Evolutionary conservation across 1,284 basidiomycete species (phyloP).

Genomic region (Gomphus bonarii): DNA sequence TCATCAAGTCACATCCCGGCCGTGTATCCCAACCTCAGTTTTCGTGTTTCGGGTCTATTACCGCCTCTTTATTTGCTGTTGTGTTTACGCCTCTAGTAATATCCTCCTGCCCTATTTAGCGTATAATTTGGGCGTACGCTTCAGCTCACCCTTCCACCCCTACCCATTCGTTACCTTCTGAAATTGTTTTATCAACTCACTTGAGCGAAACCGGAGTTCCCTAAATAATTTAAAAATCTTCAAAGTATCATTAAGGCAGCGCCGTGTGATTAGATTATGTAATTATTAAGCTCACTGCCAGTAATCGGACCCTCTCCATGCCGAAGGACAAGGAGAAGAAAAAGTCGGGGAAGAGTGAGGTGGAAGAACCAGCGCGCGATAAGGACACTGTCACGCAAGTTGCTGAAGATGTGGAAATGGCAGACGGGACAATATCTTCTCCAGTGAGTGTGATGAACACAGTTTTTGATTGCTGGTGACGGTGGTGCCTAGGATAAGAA

Average conservation of each 20-base stretch:
- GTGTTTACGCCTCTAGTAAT: constrained; percentile 9
- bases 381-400: constrained; percentile 19
- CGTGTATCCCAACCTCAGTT: constrained; percentile 11
- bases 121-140: background rate
- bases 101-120: background rate
- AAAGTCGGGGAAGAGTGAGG: constrained; percentile 28
- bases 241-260: too few relatives aligned
- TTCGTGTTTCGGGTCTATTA: background rate
- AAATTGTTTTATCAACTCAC: background rate
- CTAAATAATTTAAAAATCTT: too few relatives aligned
- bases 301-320: constrained; percentile 27
- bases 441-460: constrained; percentile 27
- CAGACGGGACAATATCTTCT: constrained; percentile 28
- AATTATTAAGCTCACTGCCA: too few relatives aligned
- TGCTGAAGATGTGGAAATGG: constrained; percentile 44
- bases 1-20: constrained; percentile 3
- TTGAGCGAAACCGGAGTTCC: background rate
- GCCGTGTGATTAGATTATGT: too few relatives aligned
- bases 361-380: constrained; percentile 16
- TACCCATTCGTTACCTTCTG: background rate
- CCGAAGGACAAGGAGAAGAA: constrained; percentile 58
- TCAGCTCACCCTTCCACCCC: background rate
- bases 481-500: constrained; percentile 40
- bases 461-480: background rate
- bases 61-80: constrained; percentile 10